Conservation (phyloP, 148 eudicot genomes). For the Amaranthus cruentus region DNA sequence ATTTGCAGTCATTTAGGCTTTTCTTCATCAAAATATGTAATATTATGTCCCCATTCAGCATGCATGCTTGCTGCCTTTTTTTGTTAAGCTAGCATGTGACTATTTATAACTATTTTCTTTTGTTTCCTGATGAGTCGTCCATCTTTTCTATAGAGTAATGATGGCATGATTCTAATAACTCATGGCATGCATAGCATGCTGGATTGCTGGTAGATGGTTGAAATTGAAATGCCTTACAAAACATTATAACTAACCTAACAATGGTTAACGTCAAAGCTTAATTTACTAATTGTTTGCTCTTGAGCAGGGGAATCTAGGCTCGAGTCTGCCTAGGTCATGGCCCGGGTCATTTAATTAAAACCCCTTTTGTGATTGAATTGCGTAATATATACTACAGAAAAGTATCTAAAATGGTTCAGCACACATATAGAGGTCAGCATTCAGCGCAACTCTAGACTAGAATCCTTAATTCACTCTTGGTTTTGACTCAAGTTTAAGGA, state of each 20-base stretch:
- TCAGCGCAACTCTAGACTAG: too few species aligned
- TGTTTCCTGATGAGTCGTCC: constrained; percentile 5
- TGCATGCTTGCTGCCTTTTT: background rate
- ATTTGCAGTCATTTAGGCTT: constrained; percentile 12
- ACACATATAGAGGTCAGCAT: too few species aligned
- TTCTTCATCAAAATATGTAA: constrained; percentile 2
- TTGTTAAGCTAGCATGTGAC: background rate
- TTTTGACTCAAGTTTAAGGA: background rate
- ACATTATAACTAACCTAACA: background rate
- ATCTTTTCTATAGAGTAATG: constrained; percentile 9
- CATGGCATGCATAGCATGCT: constrained; percentile 5
- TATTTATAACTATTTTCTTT: background rate
- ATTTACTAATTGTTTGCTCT: background rate
- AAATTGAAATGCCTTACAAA: background rate
- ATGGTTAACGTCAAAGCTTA: background rate
- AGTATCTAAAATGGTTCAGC: too few species aligned
- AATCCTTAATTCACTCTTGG: background rate
- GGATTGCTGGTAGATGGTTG: background rate
- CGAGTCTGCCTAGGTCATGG: too few species aligned
- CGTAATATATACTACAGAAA: too few species aligned
- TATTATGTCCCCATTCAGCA: constrained; percentile 12
- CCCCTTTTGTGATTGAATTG: too few species aligned
- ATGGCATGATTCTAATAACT: constrained; percentile 3
- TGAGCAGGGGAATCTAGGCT: background rate
- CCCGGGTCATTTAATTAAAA: background rate